Percentiles rank a stretch among this genome's conserved stretches.
phyloP scores from a whole-genome alignment of 1,284 basidiomycete species.

The Boletus mariae region DNA sequence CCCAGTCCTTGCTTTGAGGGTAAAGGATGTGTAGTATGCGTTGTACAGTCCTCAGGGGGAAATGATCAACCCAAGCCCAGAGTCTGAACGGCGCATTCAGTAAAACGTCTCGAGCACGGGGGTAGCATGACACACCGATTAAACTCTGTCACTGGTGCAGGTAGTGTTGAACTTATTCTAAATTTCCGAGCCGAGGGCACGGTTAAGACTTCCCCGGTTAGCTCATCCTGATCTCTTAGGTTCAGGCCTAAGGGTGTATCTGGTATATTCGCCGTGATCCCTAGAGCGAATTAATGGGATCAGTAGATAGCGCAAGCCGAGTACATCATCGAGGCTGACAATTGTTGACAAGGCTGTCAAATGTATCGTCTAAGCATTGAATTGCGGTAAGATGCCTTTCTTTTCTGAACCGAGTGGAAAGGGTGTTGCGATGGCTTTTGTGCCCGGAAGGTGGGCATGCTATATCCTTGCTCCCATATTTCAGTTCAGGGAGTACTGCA shows the following conservation, averaged over 20 bases:
- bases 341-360: constrained; percentile 29
- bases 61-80: constrained; percentile 38
- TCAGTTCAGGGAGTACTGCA: constrained; percentile 39
- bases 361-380: constrained; percentile 21
- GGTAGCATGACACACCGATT: constrained; percentile 22
- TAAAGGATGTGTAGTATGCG: constrained; percentile 42
- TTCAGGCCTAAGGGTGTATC: constrained; percentile 27
- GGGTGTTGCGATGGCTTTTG: constrained; percentile 37
- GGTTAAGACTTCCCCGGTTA: constrained; percentile 28
- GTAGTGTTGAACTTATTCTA: constrained; percentile 22
- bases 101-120: neutral
- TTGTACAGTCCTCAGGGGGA: constrained; percentile 42
- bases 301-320: constrained; percentile 4
- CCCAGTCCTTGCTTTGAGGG: constrained; percentile 35
- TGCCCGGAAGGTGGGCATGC: constrained; percentile 32
- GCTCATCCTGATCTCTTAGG: constrained; percentile 26
- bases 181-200: constrained; percentile 35
- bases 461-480: constrained; percentile 27
- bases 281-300: constrained; percentile 10
- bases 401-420: constrained; percentile 36
- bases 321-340: constrained; percentile 19
- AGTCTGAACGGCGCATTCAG: constrained; percentile 28
- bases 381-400: constrained; percentile 35
- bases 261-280: constrained; percentile 30
- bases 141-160: constrained; percentile 34